Conservation (phyloP, 164 flowering plant genomes). For the Stephania japonica region DNA sequence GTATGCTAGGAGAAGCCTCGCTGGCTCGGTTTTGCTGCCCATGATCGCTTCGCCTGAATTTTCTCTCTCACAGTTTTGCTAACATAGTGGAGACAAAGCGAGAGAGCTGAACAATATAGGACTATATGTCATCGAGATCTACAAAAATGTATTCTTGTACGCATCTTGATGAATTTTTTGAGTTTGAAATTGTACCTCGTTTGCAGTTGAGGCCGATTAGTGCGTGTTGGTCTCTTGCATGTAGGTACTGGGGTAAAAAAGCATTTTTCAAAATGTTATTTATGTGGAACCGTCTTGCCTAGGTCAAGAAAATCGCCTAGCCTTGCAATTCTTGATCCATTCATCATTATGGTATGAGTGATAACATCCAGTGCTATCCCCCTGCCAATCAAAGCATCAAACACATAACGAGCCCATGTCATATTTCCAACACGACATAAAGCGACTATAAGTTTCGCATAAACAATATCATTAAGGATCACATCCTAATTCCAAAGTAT, state of each 20-base stretch:
- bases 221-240: too few relatives aligned
- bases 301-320: slow-evolving; percentile 33
- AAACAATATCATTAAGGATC: slow-evolving; percentile 30
- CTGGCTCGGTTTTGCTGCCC: slow-evolving; percentile 78
- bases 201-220: too few relatives aligned
- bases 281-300: slow-evolving; percentile 57
- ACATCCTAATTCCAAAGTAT: slow-evolving; percentile 25
- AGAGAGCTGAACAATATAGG: not conserved
- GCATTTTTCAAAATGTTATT: too few relatives aligned
- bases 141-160: too few relatives aligned
- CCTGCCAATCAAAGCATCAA: slow-evolving; percentile 31
- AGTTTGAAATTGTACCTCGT: too few relatives aligned
- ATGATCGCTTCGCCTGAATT: too few relatives aligned
- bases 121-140: too few relatives aligned
- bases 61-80: not conserved
- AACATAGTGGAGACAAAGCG: not conserved
- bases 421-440: slow-evolving; percentile 44
- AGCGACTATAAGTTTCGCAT: slow-evolving; percentile 38
- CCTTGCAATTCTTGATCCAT: slow-evolving; percentile 58
- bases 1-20: slow-evolving; percentile 82
- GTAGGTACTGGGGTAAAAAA: too few relatives aligned
- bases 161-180: too few relatives aligned
- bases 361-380: slow-evolving; percentile 46
- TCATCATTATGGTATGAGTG: slow-evolving; percentile 59
- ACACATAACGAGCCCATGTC: slow-evolving; percentile 39